Percentiles rank a stretch among this genome's conserved stretches.
phyloP scores from a whole-genome alignment of 164 flowering plant species.

The Chimonanthus salicifolius region DNA sequence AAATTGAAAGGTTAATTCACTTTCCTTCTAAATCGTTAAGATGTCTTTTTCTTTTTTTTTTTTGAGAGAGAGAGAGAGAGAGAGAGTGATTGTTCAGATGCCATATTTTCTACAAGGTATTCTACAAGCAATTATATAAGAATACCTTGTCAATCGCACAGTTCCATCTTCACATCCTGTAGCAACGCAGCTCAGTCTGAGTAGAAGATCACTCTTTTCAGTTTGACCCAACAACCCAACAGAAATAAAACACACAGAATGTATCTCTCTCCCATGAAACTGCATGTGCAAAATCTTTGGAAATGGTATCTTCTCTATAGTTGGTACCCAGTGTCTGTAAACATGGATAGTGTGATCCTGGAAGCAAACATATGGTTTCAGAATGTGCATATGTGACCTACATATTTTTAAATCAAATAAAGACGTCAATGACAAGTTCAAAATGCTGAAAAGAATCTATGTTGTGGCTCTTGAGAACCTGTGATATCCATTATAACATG shows the following conservation, averaged over 20 bases:
- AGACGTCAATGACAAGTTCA: too few species aligned
- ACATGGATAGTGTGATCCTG: slow-evolving; percentile 77
- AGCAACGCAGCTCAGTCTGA: slow-evolving; percentile 60
- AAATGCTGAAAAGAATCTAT: too few species aligned
- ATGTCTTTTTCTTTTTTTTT: not conserved
- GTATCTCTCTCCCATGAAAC: slow-evolving; percentile 96
- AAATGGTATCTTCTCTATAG: slow-evolving; percentile 31
- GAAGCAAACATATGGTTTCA: not conserved
- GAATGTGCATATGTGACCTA: too few species aligned
- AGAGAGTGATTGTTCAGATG: too few species aligned
- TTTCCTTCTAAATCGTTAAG: not conserved
- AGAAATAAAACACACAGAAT: slow-evolving; percentile 64
- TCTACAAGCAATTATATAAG: not conserved
- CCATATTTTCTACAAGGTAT: too few species aligned
- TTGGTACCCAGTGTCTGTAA: slow-evolving; percentile 49
- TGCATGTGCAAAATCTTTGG: slow-evolving; percentile 73
- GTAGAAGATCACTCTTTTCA: slow-evolving; percentile 7
- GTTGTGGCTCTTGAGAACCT: too few species aligned
- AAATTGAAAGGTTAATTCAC: not conserved
- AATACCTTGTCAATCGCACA: slow-evolving; percentile 86
- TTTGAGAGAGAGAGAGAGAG: not conserved
- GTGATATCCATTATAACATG: too few species aligned
- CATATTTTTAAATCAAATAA: too few species aligned
- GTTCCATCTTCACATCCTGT: slow-evolving; percentile 99
- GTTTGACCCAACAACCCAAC: slow-evolving; percentile 19